Base-by-base conservation (phyloP, 495 filamentous ascomycete genomes). In the Trichoderma gamsii region DNA sequence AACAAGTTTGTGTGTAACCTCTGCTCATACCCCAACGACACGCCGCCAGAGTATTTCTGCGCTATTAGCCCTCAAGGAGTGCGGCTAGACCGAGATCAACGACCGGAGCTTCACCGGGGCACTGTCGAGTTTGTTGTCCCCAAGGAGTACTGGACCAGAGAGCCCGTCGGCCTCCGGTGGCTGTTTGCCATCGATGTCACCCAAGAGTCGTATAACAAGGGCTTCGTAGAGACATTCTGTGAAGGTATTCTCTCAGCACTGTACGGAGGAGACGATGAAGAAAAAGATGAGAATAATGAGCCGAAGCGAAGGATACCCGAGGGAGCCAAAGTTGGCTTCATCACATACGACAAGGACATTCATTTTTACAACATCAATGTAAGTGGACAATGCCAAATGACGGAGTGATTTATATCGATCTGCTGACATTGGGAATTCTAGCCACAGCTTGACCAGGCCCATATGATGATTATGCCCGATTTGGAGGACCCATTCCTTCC, bases 391-490 rank as follows among this genome's bases (percentile, higher is more conserved):
- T 46, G 61, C 35, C 16, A 38, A 16, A 43, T 15, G 38, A 52
- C n/a, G 23, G 18, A 15, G 27, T 23, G 9, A 43, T 21, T 49
- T 27, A 59, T 2, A 18, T 35, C 12, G 18, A 21, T 38, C 65
- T 29, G 32, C 25, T 21, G 56, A 32, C 71, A 72, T 35, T 73
- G 66, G 56, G 23, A 21, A 59, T 3, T 38, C 35, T 70, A 92
- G 90, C 79, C 92, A 23, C 80, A 86, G 38, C 79, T 97, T 35
- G 91, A 96, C 64, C 87, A 92, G 79, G 91, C 95, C 6, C 95
- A 99, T 73, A 97, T 98, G 94, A 87, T 98, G 82, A 93, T 98
- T 21, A 97, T 98, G 92, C 91, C 95, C 12, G 95, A 99, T 74
- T 85, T 99, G 67, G 92, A 99, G 71, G 95, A 99, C 71, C 94